Conservation (phyloP, 495 filamentous ascomycete genomes). For the Penicillium manginii region DNA sequence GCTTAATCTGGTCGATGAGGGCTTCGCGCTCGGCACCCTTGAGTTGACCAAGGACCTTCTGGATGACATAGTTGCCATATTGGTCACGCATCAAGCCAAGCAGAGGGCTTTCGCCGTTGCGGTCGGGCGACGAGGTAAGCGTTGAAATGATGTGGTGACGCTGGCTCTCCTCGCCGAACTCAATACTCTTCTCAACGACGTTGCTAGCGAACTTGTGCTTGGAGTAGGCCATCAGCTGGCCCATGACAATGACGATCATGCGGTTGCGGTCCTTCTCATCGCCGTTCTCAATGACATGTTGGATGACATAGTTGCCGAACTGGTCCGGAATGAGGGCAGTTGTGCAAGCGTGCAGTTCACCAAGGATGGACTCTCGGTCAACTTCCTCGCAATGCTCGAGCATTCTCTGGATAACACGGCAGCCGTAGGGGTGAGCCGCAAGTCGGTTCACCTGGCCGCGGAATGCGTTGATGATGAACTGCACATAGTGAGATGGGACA, state of each 20-base stretch:
- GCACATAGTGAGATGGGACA: constrained; percentile 78
- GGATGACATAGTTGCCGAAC: constrained; percentile 96
- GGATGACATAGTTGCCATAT: constrained; percentile 96
- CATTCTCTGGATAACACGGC: constrained; percentile 91
- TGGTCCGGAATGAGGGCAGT: constrained; percentile 79
- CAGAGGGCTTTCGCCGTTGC: constrained; percentile 65
- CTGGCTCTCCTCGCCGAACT: constrained; percentile 70
- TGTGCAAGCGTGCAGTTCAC: constrained; percentile 77
- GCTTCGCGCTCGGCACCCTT: constrained; percentile 64
- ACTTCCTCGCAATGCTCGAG: constrained; percentile 80
- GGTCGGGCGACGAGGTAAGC: constrained; percentile 61
- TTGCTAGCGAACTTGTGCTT: constrained; percentile 98
- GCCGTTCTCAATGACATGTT: constrained; percentile 89
- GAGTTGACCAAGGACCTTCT: constrained; percentile 77
- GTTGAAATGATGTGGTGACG: constrained; percentile 70
- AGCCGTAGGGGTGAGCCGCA: constrained; percentile 83
- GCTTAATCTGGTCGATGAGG: constrained; percentile 74
- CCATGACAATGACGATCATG: constrained; percentile 74
- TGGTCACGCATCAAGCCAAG: constrained; percentile 83
- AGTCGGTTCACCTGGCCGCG: constrained; percentile 76
- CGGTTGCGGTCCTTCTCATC: constrained; percentile 71
- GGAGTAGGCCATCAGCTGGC: constrained; percentile 72
- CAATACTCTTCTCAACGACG: constrained; percentile 94
- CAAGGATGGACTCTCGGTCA: constrained; percentile 71
- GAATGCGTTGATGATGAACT: constrained; percentile 88